These are phyloP conservation scores for Rhodamnia argentea DNA, from an alignment of 345 rosid genomes.

Conservation along the genomic window DNA sequence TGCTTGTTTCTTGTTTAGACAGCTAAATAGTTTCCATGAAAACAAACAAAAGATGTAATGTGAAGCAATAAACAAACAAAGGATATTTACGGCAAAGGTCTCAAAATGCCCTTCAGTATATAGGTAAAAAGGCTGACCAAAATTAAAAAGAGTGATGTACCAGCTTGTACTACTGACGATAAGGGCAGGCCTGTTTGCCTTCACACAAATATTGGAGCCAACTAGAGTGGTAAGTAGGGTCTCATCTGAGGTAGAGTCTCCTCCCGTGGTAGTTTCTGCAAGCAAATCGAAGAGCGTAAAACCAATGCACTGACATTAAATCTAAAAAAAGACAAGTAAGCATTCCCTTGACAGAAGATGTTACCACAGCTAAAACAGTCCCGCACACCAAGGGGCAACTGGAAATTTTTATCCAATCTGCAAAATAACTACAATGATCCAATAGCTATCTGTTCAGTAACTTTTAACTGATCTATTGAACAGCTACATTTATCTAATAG, in stretches of 20 bases:
- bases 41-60: background rate
- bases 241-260: constrained; percentile 25
- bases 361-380: constrained; percentile 68
- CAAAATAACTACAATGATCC: constrained; percentile 57
- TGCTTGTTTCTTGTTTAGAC: background rate
- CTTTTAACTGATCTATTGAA: background rate
- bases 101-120: background rate
- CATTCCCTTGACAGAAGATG: background rate
- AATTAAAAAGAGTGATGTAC: constrained; percentile 20
- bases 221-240: constrained; percentile 47
- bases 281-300: background rate
- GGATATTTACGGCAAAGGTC: background rate
- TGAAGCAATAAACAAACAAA: background rate
- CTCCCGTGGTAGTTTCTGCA: constrained; percentile 15
- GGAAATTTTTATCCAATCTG: constrained; percentile 52
- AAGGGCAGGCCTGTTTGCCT: constrained; percentile 80
- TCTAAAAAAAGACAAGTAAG: background rate
- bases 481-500: background rate
- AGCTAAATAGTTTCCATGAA: background rate
- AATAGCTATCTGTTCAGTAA: background rate
- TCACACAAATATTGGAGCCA: constrained; percentile 30
- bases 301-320: background rate
- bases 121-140: background rate
- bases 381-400: constrained; percentile 36
- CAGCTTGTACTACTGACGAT: constrained; percentile 98